Percentiles rank a stretch among this genome's conserved stretches.
These are phyloP conservation scores for Ophiostoma australiae DNA, from an alignment of 2,329 filamentous ascomycete species.

Conservation along the genomic window DNA sequence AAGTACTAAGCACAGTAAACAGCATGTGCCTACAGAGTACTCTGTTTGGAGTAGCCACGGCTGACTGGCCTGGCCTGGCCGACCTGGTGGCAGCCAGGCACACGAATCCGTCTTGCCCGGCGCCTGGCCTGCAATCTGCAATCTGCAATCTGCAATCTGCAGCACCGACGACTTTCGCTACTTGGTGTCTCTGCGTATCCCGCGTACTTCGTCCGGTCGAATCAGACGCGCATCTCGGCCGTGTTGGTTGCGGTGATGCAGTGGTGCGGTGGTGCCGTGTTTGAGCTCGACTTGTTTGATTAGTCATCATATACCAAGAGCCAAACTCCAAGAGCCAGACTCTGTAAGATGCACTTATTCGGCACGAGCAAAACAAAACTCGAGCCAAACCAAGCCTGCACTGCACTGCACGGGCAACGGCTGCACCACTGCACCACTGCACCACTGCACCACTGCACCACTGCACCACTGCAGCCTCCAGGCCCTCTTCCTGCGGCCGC, in stretches of 20 bases:
- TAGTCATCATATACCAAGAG: background rate
- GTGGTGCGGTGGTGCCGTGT: background rate
- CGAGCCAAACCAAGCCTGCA: background rate
- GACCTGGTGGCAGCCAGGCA: background rate
- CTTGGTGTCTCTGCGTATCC: background rate
- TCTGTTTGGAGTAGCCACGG: too few species aligned
- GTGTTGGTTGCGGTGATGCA: background rate
- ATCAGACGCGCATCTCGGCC: background rate
- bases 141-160: background rate
- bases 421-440: background rate
- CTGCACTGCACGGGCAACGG: background rate
- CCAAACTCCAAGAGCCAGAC: background rate
- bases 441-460: constrained; percentile 4
- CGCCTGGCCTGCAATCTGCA: background rate
- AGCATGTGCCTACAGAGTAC: background rate
- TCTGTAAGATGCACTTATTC: too few species aligned
- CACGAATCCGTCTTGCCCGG: constrained; percentile 2
- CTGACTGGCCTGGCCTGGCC: too few species aligned
- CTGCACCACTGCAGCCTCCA: background rate
- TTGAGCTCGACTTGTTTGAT: background rate
- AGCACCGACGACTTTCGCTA: background rate
- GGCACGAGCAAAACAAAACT: too few species aligned
- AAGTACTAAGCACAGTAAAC: too few species aligned
- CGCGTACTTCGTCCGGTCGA: constrained; percentile 6
- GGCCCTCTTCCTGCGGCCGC: background rate